A percentile compares a stretch with the other conserved stretches of the same genome.
phyloP scores from a whole-genome alignment of 2,329 filamentous ascomycete species.

The Alternaria consortialis region DNA sequence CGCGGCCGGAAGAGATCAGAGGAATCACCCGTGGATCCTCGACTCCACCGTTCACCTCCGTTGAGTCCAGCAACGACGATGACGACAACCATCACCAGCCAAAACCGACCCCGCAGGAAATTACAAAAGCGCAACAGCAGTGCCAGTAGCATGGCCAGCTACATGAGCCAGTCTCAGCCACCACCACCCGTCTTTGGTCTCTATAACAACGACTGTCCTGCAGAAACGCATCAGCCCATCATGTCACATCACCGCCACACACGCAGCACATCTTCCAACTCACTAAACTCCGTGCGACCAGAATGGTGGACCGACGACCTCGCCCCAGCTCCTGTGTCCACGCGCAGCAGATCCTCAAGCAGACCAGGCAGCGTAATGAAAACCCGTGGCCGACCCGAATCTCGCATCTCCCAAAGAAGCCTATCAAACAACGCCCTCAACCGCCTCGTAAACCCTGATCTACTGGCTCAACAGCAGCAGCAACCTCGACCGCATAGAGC shows the following conservation, averaged over 20 bases:
- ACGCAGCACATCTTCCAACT: constrained; percentile 7
- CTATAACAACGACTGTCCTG: not conserved
- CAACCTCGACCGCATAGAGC: not conserved
- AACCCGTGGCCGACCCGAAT: not conserved
- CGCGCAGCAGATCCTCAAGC: constrained; percentile 3
- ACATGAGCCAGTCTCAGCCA: constrained; percentile 1
- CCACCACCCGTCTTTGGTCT: not conserved
- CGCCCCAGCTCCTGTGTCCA: constrained; percentile 4
- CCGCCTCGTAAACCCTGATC: constrained; percentile 3
- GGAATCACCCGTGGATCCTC: constrained; percentile 24
- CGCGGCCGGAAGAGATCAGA: constrained; percentile 4
- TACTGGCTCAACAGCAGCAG: not conserved
- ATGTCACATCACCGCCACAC: constrained; percentile 6
- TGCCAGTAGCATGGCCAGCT: constrained; percentile 9
- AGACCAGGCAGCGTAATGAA: not conserved
- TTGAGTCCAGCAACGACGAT: constrained; percentile 15
- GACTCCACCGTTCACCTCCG: not conserved
- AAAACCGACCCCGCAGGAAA: constrained; percentile 4
- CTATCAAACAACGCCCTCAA: constrained; percentile 1
- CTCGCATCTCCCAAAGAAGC: not conserved
- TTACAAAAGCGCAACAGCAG: constrained; percentile 16
- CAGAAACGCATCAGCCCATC: not conserved
- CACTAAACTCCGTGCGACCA: constrained; percentile 2
- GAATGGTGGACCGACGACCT: constrained; percentile 15
- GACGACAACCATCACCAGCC: constrained; percentile 15